A percentile compares a stretch with the other conserved stretches of the same genome.
phyloP scores from a whole-genome alignment of 2,329 filamentous ascomycete species.

The Fusarium praegraminearum region DNA sequence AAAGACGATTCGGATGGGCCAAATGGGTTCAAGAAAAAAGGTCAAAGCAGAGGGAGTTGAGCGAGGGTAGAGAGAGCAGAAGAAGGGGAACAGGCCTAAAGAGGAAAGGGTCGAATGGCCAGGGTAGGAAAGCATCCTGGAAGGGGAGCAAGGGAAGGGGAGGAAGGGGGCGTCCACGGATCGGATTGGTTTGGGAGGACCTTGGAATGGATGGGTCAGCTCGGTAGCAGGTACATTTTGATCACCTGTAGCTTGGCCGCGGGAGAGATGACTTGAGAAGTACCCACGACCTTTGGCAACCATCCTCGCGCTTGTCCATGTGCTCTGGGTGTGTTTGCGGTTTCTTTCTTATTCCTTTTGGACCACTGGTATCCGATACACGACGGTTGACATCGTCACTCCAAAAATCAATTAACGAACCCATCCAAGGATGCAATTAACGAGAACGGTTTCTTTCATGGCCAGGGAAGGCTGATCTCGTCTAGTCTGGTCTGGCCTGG shows the following conservation, averaged over 20 bases:
- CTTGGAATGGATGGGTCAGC: constrained; percentile 22
- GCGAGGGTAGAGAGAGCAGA: constrained; percentile 34
- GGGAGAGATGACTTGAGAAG: background rate
- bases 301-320: constrained; percentile 11
- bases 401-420: constrained; percentile 2
- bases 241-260: background rate
- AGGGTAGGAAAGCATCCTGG: constrained; percentile 36
- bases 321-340: constrained; percentile 27
- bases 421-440: constrained; percentile 15
- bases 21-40: constrained; percentile 40
- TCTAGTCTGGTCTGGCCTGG: background rate
- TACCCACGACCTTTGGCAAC: constrained; percentile 16
- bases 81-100: constrained; percentile 43
- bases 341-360: background rate
- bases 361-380: constrained; percentile 26
- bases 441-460: constrained; percentile 11
- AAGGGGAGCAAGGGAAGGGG: constrained; percentile 31
- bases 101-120: constrained; percentile 39
- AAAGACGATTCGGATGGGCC: constrained; percentile 38
- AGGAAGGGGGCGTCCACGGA: constrained; percentile 28
- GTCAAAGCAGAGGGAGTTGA: constrained; percentile 43
- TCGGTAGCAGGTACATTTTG: constrained; percentile 20
- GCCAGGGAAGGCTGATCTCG: constrained; percentile 3
- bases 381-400: constrained; percentile 1
- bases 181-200: constrained; percentile 16